These are phyloP conservation scores for Plasmodium blacklocki DNA, from an alignment of 169 alveolate genomes.

Conservation along the genomic window DNA sequence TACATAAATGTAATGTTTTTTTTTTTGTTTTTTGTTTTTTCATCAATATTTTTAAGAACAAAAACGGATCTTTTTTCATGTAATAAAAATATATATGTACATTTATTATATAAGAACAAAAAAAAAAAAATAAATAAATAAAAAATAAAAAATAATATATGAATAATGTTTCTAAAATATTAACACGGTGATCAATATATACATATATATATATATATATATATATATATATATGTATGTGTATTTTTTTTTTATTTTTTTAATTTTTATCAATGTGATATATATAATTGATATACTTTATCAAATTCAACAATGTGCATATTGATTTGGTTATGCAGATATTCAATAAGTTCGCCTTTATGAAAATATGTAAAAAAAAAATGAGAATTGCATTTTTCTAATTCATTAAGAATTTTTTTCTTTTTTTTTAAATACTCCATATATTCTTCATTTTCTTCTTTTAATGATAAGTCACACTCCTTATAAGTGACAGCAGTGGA, in stretches of 20 bases:
- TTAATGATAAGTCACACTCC: conserved; percentile 3
- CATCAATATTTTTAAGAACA: too few relatives aligned
- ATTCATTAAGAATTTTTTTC: conserved; percentile 25
- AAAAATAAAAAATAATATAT: too few relatives aligned
- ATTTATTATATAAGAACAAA: too few relatives aligned
- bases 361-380: conserved; percentile 54
- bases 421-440: neutral
- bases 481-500: conserved; percentile 21
- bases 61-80: too few relatives aligned
- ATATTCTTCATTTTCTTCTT: conserved; percentile 13
- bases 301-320: conserved; percentile 32
- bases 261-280: conserved; percentile 5
- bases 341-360: conserved; percentile 50
- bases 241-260: too few relatives aligned
- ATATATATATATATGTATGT: too few relatives aligned
- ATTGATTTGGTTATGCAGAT: conserved; percentile 36
- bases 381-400: conserved; percentile 34
- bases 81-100: too few relatives aligned
- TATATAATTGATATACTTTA: conserved; percentile 26
- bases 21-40: too few relatives aligned
- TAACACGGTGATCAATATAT: too few relatives aligned
- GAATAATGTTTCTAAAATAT: too few relatives aligned
- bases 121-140: neutral
- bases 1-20: too few relatives aligned
- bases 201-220: too few relatives aligned